A percentile compares a stretch with the other conserved stretches of the same genome.
Evolutionary conservation across 371 early-diverging fungal genomes (phyloP).

Genomic region (Haplosporangium sp.): DNA sequence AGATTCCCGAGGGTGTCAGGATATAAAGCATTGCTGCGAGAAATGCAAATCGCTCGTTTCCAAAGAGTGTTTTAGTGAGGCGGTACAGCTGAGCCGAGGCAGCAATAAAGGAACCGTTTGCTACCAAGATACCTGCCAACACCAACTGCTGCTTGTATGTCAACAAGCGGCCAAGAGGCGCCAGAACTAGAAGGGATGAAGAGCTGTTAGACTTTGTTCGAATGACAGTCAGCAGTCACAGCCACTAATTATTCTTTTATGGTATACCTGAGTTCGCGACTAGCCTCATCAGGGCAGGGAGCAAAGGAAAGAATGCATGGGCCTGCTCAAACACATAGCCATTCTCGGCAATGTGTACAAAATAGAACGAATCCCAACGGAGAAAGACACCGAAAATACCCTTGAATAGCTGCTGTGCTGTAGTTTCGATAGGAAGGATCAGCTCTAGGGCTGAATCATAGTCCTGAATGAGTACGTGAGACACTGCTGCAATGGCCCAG

Average conservation of each 20-base stretch:
- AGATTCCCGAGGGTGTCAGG: constrained; percentile 82
- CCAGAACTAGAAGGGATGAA: constrained; percentile 22
- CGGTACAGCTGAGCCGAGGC: constrained; percentile 81
- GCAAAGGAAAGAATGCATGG: constrained; percentile 92
- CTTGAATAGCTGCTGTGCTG: constrained; percentile 27
- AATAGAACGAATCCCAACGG: constrained; percentile 95
- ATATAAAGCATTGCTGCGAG: constrained; percentile 78
- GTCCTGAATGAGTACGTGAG: constrained; percentile 62
- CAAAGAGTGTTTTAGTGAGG: constrained; percentile 62
- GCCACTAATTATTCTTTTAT: background rate
- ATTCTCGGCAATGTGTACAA: constrained; percentile 80
- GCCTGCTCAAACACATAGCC: constrained; percentile 92
- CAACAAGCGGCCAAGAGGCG: constrained; percentile 43
- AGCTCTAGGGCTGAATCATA: constrained; percentile 65
- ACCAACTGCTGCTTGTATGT: constrained; percentile 61
- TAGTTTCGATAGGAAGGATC: constrained; percentile 44
- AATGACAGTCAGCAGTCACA: constrained; percentile 7
- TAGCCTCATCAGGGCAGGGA: constrained; percentile 73
- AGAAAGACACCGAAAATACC: constrained; percentile 67
- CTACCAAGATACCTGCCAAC: constrained; percentile 74
- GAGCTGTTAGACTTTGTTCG: background rate
- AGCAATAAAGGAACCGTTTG: constrained; percentile 81
- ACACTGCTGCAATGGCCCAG: constrained; percentile 56
- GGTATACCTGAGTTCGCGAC: constrained; percentile 60
- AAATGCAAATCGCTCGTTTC: constrained; percentile 68